A percentile compares a stretch with the other conserved stretches of the same genome.
Evolutionary conservation across 2,329 filamentous ascomycete genomes (phyloP).

Genomic region (Ustulina deusta): DNA sequence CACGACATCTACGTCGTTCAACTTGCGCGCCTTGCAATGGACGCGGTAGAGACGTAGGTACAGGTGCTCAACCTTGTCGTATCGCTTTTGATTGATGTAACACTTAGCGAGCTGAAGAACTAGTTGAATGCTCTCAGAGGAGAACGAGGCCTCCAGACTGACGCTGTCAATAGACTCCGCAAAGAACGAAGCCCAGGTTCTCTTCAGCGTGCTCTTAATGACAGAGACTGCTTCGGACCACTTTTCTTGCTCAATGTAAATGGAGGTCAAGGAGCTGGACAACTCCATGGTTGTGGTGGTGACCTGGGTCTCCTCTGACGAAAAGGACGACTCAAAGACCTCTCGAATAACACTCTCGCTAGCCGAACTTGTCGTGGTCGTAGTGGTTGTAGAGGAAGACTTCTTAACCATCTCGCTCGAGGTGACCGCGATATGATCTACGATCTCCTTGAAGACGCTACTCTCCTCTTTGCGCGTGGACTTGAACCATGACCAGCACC

Average conservation of each 20-base stretch:
- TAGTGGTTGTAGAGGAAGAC: conserved; percentile 29
- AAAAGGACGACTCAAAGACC: conserved; percentile 38
- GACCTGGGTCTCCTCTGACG: conserved; percentile 31
- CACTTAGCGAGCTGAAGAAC: conserved; percentile 34
- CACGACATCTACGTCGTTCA: conserved; percentile 32
- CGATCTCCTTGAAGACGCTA: conserved; percentile 37
- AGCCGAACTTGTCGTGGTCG: conserved; percentile 26
- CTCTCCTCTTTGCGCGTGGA: conserved; percentile 38
- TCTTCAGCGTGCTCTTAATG: conserved; percentile 32
- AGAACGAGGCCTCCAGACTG: conserved; percentile 26
- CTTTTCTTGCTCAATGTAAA: conserved; percentile 36
- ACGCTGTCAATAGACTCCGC: conserved; percentile 37
- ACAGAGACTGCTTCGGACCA: conserved; percentile 39
- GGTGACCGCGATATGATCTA: conserved; percentile 35
- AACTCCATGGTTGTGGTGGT: conserved; percentile 36
- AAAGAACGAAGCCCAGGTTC: conserved; percentile 38
- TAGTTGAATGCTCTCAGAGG: conserved; percentile 33
- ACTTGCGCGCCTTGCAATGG: conserved; percentile 35
- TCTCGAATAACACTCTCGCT: conserved; percentile 39
- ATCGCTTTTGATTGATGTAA: conserved; percentile 38
- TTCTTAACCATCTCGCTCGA: conserved; percentile 37
- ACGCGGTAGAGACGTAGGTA: conserved; percentile 38
- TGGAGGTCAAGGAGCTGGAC: conserved; percentile 35
- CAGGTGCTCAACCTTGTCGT: conserved; percentile 34
- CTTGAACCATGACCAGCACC: conserved; percentile 41